phyloP scores from a whole-genome alignment of 805 yeast species.

The Blastobotrys attinorum region DNA sequence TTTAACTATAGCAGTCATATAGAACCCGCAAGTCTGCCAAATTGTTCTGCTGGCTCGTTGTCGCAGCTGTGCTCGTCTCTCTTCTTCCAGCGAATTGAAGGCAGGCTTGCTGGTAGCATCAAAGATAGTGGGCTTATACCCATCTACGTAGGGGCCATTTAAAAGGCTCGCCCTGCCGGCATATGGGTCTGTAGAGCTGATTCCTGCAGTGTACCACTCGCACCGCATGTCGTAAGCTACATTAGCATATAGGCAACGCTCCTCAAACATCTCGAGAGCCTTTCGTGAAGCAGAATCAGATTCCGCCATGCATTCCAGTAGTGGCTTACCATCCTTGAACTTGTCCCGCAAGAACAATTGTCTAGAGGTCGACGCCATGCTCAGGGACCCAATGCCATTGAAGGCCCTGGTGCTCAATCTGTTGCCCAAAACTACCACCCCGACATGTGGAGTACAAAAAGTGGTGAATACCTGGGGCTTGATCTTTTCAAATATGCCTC shows the following conservation, averaged over 20 bases:
- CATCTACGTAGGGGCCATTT: constrained; percentile 32
- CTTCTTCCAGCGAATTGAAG: background rate
- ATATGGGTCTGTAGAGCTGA: constrained; percentile 32
- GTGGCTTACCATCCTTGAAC: constrained; percentile 34
- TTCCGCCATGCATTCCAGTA: constrained; percentile 59
- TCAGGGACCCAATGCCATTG: constrained; percentile 54
- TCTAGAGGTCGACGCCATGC: constrained; percentile 63
- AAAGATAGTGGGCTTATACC: constrained; percentile 41
- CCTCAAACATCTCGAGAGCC: constrained; percentile 46
- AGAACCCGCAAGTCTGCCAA: constrained; percentile 20
- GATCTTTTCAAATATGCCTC: constrained; percentile 44
- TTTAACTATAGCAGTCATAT: constrained; percentile 41
- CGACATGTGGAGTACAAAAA: constrained; percentile 65
- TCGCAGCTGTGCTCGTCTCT: background rate
- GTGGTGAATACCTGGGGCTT: constrained; percentile 53
- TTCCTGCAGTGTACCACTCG: constrained; percentile 76
- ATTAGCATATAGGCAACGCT: constrained; percentile 61
- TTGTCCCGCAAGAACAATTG: constrained; percentile 52
- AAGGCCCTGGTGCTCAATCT: constrained; percentile 44
- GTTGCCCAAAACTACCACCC: constrained; percentile 50
- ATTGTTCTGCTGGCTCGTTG: background rate
- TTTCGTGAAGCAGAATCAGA: constrained; percentile 51
- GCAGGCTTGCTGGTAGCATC: constrained; percentile 7
- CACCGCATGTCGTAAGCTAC: constrained; percentile 74
- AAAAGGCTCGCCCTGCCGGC: constrained; percentile 6